Evolutionary conservation across 345 rosid genomes (phyloP).

Genomic region (Lumnitzera racemosa): DNA sequence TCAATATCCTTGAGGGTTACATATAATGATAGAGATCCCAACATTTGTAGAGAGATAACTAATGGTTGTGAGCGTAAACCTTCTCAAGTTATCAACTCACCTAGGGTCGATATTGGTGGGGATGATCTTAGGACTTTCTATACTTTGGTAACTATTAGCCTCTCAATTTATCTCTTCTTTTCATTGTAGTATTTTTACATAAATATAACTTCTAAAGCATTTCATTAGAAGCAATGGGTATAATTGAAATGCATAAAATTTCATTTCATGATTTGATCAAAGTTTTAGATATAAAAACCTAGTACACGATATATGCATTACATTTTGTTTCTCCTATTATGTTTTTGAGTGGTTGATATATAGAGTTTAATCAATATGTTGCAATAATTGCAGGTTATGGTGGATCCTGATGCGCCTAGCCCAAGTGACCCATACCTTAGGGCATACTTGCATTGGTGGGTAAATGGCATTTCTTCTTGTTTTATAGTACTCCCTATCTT

Average conservation of each 20-base stretch:
- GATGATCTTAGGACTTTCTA: constrained; percentile 57
- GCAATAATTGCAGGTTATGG: constrained; percentile 41
- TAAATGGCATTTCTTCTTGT: neutral
- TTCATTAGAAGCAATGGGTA: neutral
- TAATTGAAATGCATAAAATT: too few species aligned
- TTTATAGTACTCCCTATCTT: neutral
- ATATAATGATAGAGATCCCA: constrained; percentile 13
- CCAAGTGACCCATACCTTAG: constrained; percentile 54
- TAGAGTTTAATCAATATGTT: too few species aligned
- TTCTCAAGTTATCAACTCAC: constrained; percentile 38
- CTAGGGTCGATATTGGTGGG: constrained; percentile 59
- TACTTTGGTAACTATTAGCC: constrained; percentile 37
- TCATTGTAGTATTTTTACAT: neutral
- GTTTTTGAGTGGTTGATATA: too few species aligned
- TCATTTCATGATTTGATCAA: too few species aligned
- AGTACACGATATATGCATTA: neutral
- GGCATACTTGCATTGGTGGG: constrained; percentile 61
- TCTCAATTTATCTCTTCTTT: neutral
- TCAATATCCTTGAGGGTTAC: constrained; percentile 34
- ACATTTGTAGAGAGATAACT: constrained; percentile 16
- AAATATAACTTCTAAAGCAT: too few species aligned
- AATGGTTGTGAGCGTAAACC: constrained; percentile 65
- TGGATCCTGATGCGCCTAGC: constrained; percentile 74
- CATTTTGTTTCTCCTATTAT: neutral
- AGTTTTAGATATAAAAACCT: neutral